Evolutionary conservation across 2,329 filamentous ascomycete species (phyloP), one percentile per base, ranked within the genome.

Genomic region (Scedosporium dehoogii): DNA sequence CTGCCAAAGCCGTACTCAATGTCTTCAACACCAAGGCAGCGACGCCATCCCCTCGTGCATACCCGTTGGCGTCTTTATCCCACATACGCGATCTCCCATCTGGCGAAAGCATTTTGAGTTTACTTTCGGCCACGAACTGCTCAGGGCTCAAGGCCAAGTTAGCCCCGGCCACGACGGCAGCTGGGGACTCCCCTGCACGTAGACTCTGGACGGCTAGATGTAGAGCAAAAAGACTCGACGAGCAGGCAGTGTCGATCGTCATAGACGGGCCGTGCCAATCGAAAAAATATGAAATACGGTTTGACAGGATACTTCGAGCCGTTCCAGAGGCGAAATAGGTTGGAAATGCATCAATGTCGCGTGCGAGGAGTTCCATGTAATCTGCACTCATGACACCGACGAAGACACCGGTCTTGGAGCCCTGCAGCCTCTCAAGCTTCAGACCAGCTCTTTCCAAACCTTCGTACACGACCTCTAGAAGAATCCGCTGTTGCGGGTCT

Each of bases 291-390:
- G 81, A 84, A 14, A 85, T 75, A 0, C 82, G 76, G 67, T 85
- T 85, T 2, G 81, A 75, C 70, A 84, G 74, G 61, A 84, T 79
- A 63, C 80, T 78, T 56, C 78, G 78, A 3, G 79, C 79, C 18
- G 78, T 80, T 4, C 82, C 82, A 0, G 80, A 83, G 6, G 81
- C 68, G 41, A 71, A 69, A 64, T 76, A 73, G 67, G 71, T 70
- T 9, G 72, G 73, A 59, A 72, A 70, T 12, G 66, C 67, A 16
- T 73, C 71, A 23, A 69, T 63, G 60, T 72, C 70, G 41, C 67
- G 65, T 18, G 63, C 55, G 4, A 66, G 62, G 6, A 69, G 65
- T 16, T 69, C 64, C 16, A 65, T 29, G 55, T 67, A 70, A 64
- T 71, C 69, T 3, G 63, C 61, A 9, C 65, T 65, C 66, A 69